Conservation (phyloP, 768 basidiomycete species). For the Tylopilus subfusipes region DNA sequence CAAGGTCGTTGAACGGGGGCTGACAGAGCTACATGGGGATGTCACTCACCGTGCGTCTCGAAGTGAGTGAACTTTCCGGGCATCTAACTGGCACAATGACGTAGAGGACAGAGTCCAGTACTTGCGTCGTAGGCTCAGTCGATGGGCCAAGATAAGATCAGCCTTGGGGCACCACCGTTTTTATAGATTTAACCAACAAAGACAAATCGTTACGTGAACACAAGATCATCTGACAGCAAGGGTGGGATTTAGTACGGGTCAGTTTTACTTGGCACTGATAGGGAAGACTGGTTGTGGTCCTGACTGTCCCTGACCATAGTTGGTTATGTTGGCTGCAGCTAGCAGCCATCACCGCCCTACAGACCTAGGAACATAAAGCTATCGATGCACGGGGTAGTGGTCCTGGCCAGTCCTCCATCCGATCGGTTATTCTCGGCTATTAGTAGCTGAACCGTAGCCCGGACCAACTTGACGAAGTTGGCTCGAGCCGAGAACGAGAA, state of each 20-base stretch:
- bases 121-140: slow-evolving; percentile 3
- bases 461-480: too few species aligned
- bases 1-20: neutral
- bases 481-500: neutral
- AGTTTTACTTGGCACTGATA: too few species aligned
- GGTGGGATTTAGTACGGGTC: neutral
- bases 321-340: too few species aligned
- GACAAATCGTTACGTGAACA: neutral
- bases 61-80: slow-evolving; percentile 45
- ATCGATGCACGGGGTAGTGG: too few species aligned
- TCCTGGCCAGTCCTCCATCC: too few species aligned
- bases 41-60: slow-evolving; percentile 49
- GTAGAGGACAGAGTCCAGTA: neutral
- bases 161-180: neutral
- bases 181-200: neutral
- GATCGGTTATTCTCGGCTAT: too few species aligned
- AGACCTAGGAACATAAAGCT: too few species aligned
- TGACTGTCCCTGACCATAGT: too few species aligned
- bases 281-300: too few species aligned
- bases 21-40: neutral
- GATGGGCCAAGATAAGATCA: neutral
- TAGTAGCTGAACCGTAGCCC: too few species aligned
- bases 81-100: neutral
- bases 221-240: neutral
- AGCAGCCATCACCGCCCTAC: too few species aligned